phyloP scores from a whole-genome alignment of 2,329 filamentous ascomycete genomes.

The Botrytis squamosa region DNA sequence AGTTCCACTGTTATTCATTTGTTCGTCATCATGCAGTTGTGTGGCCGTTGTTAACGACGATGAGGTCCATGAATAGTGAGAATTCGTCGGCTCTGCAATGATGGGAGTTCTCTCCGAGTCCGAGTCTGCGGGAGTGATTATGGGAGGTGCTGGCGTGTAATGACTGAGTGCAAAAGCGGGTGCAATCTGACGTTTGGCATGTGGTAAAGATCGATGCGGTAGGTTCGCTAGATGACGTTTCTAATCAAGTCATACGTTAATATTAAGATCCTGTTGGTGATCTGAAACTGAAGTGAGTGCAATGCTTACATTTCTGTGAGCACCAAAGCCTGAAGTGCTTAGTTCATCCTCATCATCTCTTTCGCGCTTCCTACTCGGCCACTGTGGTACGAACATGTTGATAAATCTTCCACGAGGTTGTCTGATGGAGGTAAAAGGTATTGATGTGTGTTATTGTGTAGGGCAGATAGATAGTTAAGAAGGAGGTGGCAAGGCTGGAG shows the following conservation, averaged over 20 bases:
- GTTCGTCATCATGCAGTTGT: slow-evolving; percentile 28
- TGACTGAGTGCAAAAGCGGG: slow-evolving; percentile 27
- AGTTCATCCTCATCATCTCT: slow-evolving; percentile 36
- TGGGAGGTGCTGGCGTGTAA: slow-evolving; percentile 34
- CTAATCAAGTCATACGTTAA: slow-evolving; percentile 25
- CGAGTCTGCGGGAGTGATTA: slow-evolving; percentile 38
- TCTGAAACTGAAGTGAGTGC: neutral
- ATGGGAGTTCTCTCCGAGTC: slow-evolving; percentile 34
- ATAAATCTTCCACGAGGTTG: neutral
- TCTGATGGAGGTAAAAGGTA: neutral
- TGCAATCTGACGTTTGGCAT: slow-evolving; percentile 26
- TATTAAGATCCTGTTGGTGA: slow-evolving; percentile 10
- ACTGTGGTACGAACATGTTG: slow-evolving; percentile 20
- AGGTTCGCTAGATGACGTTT: slow-evolving; percentile 38
- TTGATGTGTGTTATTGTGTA: neutral
- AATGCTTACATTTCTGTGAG: slow-evolving; percentile 36
- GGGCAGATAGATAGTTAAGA: neutral
- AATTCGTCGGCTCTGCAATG: slow-evolving; percentile 26
- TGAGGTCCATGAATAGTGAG: slow-evolving; percentile 34
- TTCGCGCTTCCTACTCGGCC: slow-evolving; percentile 32
- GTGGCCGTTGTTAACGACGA: slow-evolving; percentile 29
- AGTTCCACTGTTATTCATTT: slow-evolving; percentile 20
- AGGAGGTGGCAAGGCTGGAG: neutral
- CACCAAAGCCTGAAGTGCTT: slow-evolving; percentile 34
- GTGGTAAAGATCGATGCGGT: slow-evolving; percentile 35